Evolutionary conservation across 2,329 filamentous ascomycete genomes (phyloP).

Genomic region (Uncinocarpus reesii): DNA sequence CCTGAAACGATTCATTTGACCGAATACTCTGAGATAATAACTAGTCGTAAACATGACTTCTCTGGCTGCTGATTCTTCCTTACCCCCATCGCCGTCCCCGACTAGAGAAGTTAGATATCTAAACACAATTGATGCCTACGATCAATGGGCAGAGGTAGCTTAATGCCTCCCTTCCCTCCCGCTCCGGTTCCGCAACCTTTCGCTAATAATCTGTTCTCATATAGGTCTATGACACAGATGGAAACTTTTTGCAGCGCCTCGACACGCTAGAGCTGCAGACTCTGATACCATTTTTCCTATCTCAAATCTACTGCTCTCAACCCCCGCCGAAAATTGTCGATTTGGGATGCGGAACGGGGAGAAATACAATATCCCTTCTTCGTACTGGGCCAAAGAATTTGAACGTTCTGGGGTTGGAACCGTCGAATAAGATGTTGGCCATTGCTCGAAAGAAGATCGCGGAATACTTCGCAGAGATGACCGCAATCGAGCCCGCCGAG

Average conservation of each 20-base stretch:
- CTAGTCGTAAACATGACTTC: not conserved
- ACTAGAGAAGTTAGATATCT: conserved; percentile 23
- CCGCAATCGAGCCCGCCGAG: not conserved
- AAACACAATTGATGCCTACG: conserved; percentile 30
- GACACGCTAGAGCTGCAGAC: conserved; percentile 48
- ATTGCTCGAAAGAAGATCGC: conserved; percentile 38
- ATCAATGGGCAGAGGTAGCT: conserved; percentile 31
- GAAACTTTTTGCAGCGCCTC: conserved; percentile 55
- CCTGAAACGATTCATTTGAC: too few species aligned
- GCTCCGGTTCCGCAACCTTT: not conserved
- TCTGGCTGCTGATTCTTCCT: not conserved
- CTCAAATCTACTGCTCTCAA: conserved; percentile 19
- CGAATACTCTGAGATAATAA: not conserved
- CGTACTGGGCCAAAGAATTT: conserved; percentile 2
- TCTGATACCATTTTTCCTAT: conserved; percentile 43
- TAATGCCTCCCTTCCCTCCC: not conserved
- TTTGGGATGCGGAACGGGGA: conserved; percentile 55
- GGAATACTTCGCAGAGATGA: conserved; percentile 5
- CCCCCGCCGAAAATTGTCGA: conserved; percentile 43
- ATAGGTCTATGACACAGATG: conserved; percentile 53
- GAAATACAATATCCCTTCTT: conserved; percentile 49
- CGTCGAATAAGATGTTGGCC: conserved; percentile 48
- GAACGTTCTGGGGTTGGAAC: conserved; percentile 47
- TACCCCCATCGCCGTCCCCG: not conserved
- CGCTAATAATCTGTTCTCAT: conserved; percentile 1